These are phyloP conservation scores for Apiotrichum gracile DNA, from an alignment of 1,284 basidiomycete species.

Conservation along the genomic window DNA sequence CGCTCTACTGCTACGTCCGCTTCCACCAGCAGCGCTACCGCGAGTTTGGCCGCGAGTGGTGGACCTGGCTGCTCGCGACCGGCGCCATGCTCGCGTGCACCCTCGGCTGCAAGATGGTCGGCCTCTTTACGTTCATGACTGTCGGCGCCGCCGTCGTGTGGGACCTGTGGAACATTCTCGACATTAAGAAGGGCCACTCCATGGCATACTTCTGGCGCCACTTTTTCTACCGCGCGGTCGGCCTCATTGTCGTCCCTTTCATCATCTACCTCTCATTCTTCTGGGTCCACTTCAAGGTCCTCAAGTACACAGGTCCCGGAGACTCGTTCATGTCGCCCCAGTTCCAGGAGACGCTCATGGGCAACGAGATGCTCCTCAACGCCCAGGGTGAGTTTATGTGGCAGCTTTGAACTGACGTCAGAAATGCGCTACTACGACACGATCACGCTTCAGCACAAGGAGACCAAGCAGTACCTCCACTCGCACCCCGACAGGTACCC, in stretches of 20 bases:
- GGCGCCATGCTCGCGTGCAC: slow-evolving; percentile 91
- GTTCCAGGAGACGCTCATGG: slow-evolving; percentile 92
- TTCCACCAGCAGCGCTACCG: slow-evolving; percentile 94
- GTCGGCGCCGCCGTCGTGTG: slow-evolving; percentile 86
- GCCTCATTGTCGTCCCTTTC: slow-evolving; percentile 83
- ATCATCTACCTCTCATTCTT: slow-evolving; percentile 93
- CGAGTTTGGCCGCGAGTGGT: slow-evolving; percentile 84
- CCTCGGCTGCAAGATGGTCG: slow-evolving; percentile 97
- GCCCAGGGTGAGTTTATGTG: slow-evolving; percentile 61
- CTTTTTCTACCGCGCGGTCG: slow-evolving; percentile 76
- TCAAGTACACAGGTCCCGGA: slow-evolving; percentile 85
- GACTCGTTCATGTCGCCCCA: slow-evolving; percentile 96
- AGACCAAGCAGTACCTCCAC: slow-evolving; percentile 87
- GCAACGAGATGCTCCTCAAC: slow-evolving; percentile 85
- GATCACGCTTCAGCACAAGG: slow-evolving; percentile 81
- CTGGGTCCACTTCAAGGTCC: slow-evolving; percentile 88
- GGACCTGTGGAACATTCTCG: slow-evolving; percentile 92
- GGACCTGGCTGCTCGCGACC: slow-evolving; percentile 87
- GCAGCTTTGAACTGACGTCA: slow-evolving; percentile 43
- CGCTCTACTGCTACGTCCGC: slow-evolving; percentile 89
- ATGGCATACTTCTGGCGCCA: slow-evolving; percentile 88
- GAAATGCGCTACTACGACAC: slow-evolving; percentile 92
- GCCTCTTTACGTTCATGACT: slow-evolving; percentile 81
- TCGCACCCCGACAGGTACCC: slow-evolving; percentile 89
- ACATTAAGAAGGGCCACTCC: slow-evolving; percentile 65